These are phyloP conservation scores for Auricularia cornea DNA, from an alignment of 768 basidiomycete species.

Conservation along the genomic window DNA sequence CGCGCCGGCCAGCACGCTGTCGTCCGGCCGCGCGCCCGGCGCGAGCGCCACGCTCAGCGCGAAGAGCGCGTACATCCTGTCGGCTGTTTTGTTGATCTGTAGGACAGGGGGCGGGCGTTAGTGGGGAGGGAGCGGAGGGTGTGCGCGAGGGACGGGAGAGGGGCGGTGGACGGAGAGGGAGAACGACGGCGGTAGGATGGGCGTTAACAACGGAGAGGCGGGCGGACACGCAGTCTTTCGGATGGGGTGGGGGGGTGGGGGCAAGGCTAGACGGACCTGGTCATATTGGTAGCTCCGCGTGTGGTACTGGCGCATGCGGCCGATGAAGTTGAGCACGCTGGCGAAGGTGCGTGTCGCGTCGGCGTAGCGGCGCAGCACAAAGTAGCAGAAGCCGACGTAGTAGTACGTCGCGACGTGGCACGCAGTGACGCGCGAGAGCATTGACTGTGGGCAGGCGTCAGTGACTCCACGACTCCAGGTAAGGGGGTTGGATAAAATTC, in stretches of 20 bases:
- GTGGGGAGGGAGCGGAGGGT: background rate
- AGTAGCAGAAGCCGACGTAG: slow-evolving; percentile 94
- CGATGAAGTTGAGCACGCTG: slow-evolving; percentile 88
- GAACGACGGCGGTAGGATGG: too few species aligned
- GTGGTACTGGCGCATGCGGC: slow-evolving; percentile 94
- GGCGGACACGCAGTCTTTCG: too few species aligned
- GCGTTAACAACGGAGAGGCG: too few species aligned
- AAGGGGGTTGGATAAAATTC: too few species aligned
- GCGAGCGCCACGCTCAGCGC: slow-evolving; percentile 90
- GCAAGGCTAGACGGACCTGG: too few species aligned
- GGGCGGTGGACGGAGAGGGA: background rate
- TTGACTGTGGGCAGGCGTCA: slow-evolving; percentile 40
- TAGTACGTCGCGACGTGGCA: slow-evolving; percentile 93
- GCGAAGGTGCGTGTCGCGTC: slow-evolving; percentile 94
- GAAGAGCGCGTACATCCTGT: slow-evolving; percentile 95
- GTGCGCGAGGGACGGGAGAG: background rate
- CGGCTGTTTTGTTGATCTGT: slow-evolving; percentile 94
- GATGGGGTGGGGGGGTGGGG: too few species aligned
- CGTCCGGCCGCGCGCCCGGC: slow-evolving; percentile 77
- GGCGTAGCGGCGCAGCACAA: slow-evolving; percentile 88
- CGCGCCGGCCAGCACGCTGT: slow-evolving; percentile 87
- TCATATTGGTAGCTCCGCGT: slow-evolving; percentile 95
- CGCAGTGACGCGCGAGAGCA: slow-evolving; percentile 93
- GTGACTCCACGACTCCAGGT: too few species aligned
- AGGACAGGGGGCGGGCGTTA: background rate